Evolutionary conservation across 495 filamentous ascomycete species (phyloP), one percentile per base, ranked within the genome.

Genomic region (Penicillium canescens): DNA sequence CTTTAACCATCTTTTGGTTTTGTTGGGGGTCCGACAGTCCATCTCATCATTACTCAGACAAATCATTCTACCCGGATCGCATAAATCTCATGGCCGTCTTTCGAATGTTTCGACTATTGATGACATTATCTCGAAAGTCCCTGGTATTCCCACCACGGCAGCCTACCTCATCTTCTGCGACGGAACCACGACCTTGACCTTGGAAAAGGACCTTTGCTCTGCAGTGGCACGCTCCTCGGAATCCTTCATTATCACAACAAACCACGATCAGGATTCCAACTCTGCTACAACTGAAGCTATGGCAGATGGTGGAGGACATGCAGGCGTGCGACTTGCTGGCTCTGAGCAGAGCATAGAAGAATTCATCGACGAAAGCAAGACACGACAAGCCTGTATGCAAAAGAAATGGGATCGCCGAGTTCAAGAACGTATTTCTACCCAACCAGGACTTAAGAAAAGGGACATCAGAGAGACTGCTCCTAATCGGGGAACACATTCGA

Each of bases 81-180:
- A 39, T 18, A 28, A 39, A 4, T 4, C 43, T 3, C 21, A 21
- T 4, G 18, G 8, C 14, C 26, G 36, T 18, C 21, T 16, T 6
- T 39, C 38, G 11, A 40, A 44, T 26, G 42, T 46, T 8, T 56
- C 57, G 34, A 57, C 64, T 8, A 48, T 77, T 7, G 44, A 57
- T 0, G 26, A 52, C 3, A 68, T 83, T 9, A 50, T 63, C 1
- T 45, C 50, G 0, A 51, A 46, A 11, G 57, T 85, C 4, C 66
- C 74, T 7, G 9, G 26, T 0, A 61, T 68, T 4, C 67, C 66
- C 0, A 77, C 78, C 3, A 81, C 84, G 43, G 79, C 82, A 2
- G 81, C 80, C 26, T 89, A 87, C 62, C 59, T 87, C 0, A 78
- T 80, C 46, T 73, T 86, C 51, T 75, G 77, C 52, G 75, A 81